Percentiles rank a stretch among this genome's conserved stretches.
These are phyloP conservation scores for Coniophora puteana DNA, from an alignment of 1,284 basidiomycete genomes.

Conservation along the genomic window DNA sequence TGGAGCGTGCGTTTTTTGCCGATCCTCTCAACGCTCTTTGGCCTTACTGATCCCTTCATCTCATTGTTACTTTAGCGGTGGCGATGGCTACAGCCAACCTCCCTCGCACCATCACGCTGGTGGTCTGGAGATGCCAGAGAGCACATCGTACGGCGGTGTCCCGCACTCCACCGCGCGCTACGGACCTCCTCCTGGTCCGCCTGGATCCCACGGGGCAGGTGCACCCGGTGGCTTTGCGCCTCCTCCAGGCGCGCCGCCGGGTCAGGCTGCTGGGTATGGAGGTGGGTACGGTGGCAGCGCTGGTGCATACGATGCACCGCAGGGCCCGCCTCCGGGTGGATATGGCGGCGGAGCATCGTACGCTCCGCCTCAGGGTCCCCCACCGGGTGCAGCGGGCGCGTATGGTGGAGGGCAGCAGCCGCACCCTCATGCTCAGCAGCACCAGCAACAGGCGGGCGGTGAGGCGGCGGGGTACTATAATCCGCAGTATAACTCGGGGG, in stretches of 20 bases:
- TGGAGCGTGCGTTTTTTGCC: constrained; percentile 11
- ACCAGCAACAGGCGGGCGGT: neutral
- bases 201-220: neutral
- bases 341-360: constrained; percentile 1
- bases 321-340: neutral
- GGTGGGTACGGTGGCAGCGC: too few relatives aligned
- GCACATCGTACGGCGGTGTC: constrained; percentile 10
- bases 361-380: neutral
- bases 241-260: neutral
- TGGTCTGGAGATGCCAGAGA: too few relatives aligned
- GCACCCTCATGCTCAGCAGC: neutral
- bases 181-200: neutral
- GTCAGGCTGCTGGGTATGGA: too few relatives aligned
- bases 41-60: neutral
- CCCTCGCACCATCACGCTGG: too few relatives aligned
- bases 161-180: constrained; percentile 10
- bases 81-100: too few relatives aligned
- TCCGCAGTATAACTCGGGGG: constrained; percentile 1
- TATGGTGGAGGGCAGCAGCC: too few relatives aligned
- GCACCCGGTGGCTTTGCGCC: neutral
- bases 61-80: too few relatives aligned
- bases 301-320: constrained; percentile 8
- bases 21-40: too few relatives aligned
- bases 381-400: neutral
- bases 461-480: neutral